Percentiles rank a stretch among this genome's conserved stretches.
These are phyloP conservation scores for Naganishia sp. DNA, from an alignment of 1,284 basidiomycete genomes.

Conservation along the genomic window DNA sequence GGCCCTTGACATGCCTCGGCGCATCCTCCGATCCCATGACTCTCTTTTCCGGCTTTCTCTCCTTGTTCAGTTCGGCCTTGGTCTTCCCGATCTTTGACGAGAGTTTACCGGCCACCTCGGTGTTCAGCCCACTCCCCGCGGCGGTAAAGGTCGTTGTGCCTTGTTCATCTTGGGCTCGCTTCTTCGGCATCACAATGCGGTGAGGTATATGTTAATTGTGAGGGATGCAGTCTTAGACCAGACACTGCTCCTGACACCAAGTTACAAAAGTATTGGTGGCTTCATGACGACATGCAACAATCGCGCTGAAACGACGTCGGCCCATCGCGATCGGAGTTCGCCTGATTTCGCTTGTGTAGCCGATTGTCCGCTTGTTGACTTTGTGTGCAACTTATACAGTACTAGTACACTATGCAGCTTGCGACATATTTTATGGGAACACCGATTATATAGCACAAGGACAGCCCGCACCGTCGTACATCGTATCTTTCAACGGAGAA, in stretches of 20 bases:
- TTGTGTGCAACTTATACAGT: not conserved
- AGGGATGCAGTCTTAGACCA: too few relatives aligned
- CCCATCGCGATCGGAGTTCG: not conserved
- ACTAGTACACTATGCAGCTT: too few relatives aligned
- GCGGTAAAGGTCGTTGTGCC: conserved; percentile 25
- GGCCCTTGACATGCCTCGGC: conserved; percentile 10
- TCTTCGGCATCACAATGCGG: conserved; percentile 20
- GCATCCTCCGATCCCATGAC: conserved; percentile 16
- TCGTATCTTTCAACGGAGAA: too few relatives aligned
- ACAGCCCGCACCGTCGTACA: too few relatives aligned
- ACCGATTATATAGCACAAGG: too few relatives aligned
- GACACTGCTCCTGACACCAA: not conserved
- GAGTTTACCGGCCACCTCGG: conserved; percentile 13
- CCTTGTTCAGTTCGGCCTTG: conserved; percentile 11
- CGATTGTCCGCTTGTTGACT: not conserved
- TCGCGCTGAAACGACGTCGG: conserved; percentile 1
- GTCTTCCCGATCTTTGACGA: conserved; percentile 21
- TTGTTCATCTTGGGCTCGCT: conserved; percentile 18
- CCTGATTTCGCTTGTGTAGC: too few relatives aligned
- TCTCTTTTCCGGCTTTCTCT: conserved; percentile 26
- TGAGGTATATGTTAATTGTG: not conserved
- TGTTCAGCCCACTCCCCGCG: conserved; percentile 32
- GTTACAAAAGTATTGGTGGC: too few relatives aligned
- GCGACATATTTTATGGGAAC: not conserved
- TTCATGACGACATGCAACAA: conserved; percentile 1